Conservation (phyloP, 352 stramenopile genomes). For the Phytophthora macrochlamydospora region DNA sequence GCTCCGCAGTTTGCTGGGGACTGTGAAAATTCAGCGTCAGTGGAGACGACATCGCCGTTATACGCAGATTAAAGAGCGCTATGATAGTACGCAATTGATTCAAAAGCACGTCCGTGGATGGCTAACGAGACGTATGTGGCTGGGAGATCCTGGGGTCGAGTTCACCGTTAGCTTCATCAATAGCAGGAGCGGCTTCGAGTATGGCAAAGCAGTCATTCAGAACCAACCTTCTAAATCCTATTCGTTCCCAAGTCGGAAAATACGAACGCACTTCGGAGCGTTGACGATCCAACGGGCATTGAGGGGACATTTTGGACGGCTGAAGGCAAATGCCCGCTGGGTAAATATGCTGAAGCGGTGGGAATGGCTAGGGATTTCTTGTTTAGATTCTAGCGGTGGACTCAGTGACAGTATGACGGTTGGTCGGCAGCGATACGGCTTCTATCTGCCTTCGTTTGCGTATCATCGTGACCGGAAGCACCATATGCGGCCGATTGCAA, state of each 20-base stretch:
- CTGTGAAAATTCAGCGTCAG: slow-evolving; percentile 65
- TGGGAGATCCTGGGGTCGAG: slow-evolving; percentile 55
- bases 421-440: slow-evolving; percentile 58
- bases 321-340: slow-evolving; percentile 68
- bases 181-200: slow-evolving; percentile 45
- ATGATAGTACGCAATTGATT: slow-evolving; percentile 50
- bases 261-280: slow-evolving; percentile 44
- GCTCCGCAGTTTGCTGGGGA: slow-evolving; percentile 52
- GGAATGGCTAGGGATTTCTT: slow-evolving; percentile 69
- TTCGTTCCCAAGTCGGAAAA: slow-evolving; percentile 44
- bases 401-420: slow-evolving; percentile 62
- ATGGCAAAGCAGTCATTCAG: slow-evolving; percentile 51
- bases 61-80: slow-evolving; percentile 50
- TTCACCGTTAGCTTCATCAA: slow-evolving; percentile 50
- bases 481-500: slow-evolving; percentile 60
- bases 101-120: slow-evolving; percentile 66
- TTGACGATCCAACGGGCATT: slow-evolving; percentile 60
- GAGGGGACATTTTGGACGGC: slow-evolving; percentile 53
- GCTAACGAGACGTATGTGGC: slow-evolving; percentile 72
- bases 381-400: slow-evolving; percentile 28
- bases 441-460: slow-evolving; percentile 53
- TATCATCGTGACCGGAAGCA: slow-evolving; percentile 45
- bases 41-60: slow-evolving; percentile 60
- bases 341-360: slow-evolving; percentile 70
- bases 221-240: slow-evolving; percentile 54